phyloP scores from a whole-genome alignment of 805 yeast genomes.

The Priceomyces medius region DNA sequence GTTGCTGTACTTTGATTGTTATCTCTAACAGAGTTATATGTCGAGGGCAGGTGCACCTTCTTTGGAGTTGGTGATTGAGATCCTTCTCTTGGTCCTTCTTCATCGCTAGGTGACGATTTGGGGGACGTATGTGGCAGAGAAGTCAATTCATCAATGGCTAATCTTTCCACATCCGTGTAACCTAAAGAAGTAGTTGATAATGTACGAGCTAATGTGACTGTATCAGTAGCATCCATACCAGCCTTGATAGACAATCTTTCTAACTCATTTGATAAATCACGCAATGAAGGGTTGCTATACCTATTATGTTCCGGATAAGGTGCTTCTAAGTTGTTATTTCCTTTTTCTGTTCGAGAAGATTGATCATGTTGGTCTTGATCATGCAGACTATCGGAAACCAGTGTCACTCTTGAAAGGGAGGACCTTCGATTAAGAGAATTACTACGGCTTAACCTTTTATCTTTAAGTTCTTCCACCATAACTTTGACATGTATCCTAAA shows the following conservation, averaged over 20 bases:
- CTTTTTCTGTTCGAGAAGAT: constrained; percentile 9
- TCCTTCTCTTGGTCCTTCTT: constrained; percentile 2
- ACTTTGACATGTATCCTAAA: constrained; percentile 64
- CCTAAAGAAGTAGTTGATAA: constrained; percentile 70
- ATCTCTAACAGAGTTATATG: neutral
- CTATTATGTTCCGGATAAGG: constrained; percentile 12
- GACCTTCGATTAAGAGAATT: constrained; percentile 26
- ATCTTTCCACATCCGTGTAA: constrained; percentile 49
- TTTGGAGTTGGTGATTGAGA: constrained; percentile 11
- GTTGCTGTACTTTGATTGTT: neutral
- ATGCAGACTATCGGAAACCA: neutral
- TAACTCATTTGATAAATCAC: constrained; percentile 71
- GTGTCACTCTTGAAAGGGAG: constrained; percentile 16
- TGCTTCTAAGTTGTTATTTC: constrained; percentile 29
- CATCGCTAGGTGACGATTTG: neutral
- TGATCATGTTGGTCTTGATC: neutral
- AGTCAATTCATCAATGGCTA: constrained; percentile 36
- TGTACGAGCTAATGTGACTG: constrained; percentile 78
- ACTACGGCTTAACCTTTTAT: constrained; percentile 30
- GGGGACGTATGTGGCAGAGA: constrained; percentile 20
- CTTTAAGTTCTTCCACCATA: constrained; percentile 52
- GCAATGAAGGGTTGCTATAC: constrained; percentile 58
- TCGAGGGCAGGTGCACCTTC: neutral
- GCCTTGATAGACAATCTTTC: constrained; percentile 73
- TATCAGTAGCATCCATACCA: constrained; percentile 76